These are phyloP conservation scores for Lepiota venenata DNA, from an alignment of 768 basidiomycete species.

Conservation along the genomic window DNA sequence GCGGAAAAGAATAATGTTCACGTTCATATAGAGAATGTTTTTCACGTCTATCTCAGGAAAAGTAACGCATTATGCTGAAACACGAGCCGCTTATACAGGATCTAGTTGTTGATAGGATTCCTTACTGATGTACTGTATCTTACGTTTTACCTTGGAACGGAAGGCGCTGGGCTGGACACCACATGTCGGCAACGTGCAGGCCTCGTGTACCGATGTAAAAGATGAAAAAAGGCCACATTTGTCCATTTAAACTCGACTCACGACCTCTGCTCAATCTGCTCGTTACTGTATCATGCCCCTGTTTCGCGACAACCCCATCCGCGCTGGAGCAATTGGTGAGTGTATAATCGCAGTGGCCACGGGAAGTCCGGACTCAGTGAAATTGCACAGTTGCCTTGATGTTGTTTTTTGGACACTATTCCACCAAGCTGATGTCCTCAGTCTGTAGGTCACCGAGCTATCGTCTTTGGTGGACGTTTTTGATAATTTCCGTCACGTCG, in stretches of 20 bases:
- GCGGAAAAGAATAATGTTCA: neutral
- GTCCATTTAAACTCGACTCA: neutral
- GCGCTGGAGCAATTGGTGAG: slow-evolving; percentile 40
- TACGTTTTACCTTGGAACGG: neutral
- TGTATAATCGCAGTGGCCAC: neutral
- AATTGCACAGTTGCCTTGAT: slow-evolving; percentile 39
- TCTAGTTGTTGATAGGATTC: neutral
- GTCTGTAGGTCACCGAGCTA: slow-evolving; percentile 30
- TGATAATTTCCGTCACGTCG: neutral
- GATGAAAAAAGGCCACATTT: neutral
- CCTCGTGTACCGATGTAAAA: slow-evolving; percentile 7
- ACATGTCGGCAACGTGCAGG: slow-evolving; percentile 10
- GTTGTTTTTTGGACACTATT: slow-evolving; percentile 45
- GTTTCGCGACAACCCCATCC: slow-evolving; percentile 45
- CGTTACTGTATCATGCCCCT: slow-evolving; percentile 35
- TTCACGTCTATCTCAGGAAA: neutral
- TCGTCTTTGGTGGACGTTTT: neutral
- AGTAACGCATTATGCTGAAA: too few relatives aligned
- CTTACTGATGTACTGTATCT: neutral
- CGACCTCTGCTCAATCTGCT: slow-evolving; percentile 1
- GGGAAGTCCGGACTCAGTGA: neutral
- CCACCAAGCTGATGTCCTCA: slow-evolving; percentile 47
- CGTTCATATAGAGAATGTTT: neutral
- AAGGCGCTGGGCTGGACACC: neutral
- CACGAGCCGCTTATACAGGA: neutral